Conservation (phyloP, 768 basidiomycete species). For the Auriculariales sp. region DNA sequence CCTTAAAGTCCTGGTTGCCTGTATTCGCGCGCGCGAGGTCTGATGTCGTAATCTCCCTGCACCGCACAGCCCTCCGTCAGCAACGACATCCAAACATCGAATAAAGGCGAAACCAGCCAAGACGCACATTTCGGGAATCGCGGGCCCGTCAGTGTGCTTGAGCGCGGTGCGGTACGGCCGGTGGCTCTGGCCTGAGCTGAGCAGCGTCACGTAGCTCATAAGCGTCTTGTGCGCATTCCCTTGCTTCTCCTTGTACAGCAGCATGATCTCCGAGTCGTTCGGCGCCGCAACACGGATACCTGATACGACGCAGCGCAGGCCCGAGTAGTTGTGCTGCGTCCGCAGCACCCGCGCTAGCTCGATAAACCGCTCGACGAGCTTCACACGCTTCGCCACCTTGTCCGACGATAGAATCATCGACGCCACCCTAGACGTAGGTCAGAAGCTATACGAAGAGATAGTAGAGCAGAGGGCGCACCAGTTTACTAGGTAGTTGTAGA, state of each 20-base stretch:
- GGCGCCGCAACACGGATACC: constrained; percentile 79
- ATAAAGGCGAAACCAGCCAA: neutral
- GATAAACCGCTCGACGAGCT: constrained; percentile 79
- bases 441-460: constrained; percentile 5
- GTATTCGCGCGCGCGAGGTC: constrained; percentile 81
- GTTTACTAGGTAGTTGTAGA: constrained; percentile 73
- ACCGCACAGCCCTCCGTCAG: neutral
- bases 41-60: constrained; percentile 79
- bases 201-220: constrained; percentile 69
- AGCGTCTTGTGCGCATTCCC: constrained; percentile 65
- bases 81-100: neutral
- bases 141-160: constrained; percentile 68
- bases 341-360: constrained; percentile 72
- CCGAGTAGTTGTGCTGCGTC: constrained; percentile 81
- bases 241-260: constrained; percentile 48
- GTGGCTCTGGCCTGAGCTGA: constrained; percentile 71
- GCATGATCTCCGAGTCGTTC: constrained; percentile 63
- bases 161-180: constrained; percentile 85
- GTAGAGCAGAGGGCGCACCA: constrained; percentile 35
- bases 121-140: constrained; percentile 55
- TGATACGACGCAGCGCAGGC: constrained; percentile 82
- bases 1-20: constrained; percentile 60
- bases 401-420: constrained; percentile 85
- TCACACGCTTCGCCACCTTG: constrained; percentile 56
- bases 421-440: constrained; percentile 50